Evolutionary conservation across 352 stramenopile genomes (phyloP), one percentile per base, ranked within the genome.

Genomic region (Pythium chondricola): DNA sequence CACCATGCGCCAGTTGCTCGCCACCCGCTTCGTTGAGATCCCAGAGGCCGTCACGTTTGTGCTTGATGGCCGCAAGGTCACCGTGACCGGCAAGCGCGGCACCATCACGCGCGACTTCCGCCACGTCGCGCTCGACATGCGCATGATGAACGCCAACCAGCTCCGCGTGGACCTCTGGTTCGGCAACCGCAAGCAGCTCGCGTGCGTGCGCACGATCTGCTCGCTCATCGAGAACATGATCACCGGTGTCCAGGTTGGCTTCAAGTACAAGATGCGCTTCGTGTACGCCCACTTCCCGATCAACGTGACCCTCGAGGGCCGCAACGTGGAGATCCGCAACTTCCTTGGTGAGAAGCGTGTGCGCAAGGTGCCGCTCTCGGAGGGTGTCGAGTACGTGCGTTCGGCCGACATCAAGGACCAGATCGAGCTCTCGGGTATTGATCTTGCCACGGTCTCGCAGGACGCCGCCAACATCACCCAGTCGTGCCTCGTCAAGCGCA

Each of bases 221-320:
- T 97, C 95, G 61, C 86, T 99, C 77, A 98, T 99, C 56, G 86
- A 98, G 57, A 99, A 99, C 93, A 97, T 99, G 92, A 97, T 99
- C 55, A 97, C 95, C 43, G 97, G 97, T 71, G 97, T 99, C 41
- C 97, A 89, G 56, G 84, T 97, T 36, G 97, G 95, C 44, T 99
- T 97, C 87, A 62, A 90, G 18, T 99, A 99, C 94, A 99, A 99
- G 89, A 99, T 99, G 96, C 93, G 97, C 58, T 98, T 99, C 71
- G 97, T 98, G 65, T 99, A 99, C 80, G 95, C 93, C 50, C 97
- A 99, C 80, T 99, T 99, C 73, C 97, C 97, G 66, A 99, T 99
- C 93, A 99, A 99, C 75, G 96, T 99, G 25, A 95, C 87, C 47
- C 85, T 98, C 57, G 85, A 96, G 48, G 86, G 88, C 67, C 85